Base-by-base conservation (phyloP, 352 stramenopile species). In the Phytophthora ramorum region DNA sequence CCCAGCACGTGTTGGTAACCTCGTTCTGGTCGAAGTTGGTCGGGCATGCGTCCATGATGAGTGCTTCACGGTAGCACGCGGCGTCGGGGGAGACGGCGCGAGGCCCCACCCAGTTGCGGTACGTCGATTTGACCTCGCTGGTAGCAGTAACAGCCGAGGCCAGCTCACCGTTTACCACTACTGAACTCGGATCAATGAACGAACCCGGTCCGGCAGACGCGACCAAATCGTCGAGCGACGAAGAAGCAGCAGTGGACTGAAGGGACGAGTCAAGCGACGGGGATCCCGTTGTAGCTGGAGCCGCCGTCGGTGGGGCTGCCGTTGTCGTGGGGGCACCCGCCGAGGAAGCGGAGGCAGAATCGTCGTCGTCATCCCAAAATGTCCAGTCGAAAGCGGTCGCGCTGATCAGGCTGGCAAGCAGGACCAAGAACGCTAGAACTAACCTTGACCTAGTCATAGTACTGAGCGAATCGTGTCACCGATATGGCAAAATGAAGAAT, bases 1-100 rank as follows among this genome's bases (percentile, higher is more conserved):
- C 75, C 79, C 79, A 88, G 66, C 79, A 88, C 9, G 76, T 83
- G 13, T 63, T 69, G 55, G 85, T 43, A 2, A 71, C 75, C 51
- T 87, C 75, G 24, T 67, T 46, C n/a, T 13, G n/a, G 40, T 46
- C 40, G 8, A 46, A 46, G 40, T 46, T 46, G 8, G 40, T 46
- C 40, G 40, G 40, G 40, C 40, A 46, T 6, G 40, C 28, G 40
- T 46, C 17, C 40, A 46, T 68, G 22, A 58, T 46, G 48, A 69
- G 59, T 14, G 67, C 68, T 49, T 77, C 69, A 19, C 75, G 70
- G 55, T 79, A 82, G 46, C 74, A 78, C 12, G 66, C 66, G 26
- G 55, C 41, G 49, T 77, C 60, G 7, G 58, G 9, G 0, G 58
- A 55, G 9, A 32, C 24, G 57, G 5, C 53, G 41, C 50, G 57